Evolutionary conservation across 805 yeast species (phyloP).

Genomic region (Lipomyces anomalus): DNA sequence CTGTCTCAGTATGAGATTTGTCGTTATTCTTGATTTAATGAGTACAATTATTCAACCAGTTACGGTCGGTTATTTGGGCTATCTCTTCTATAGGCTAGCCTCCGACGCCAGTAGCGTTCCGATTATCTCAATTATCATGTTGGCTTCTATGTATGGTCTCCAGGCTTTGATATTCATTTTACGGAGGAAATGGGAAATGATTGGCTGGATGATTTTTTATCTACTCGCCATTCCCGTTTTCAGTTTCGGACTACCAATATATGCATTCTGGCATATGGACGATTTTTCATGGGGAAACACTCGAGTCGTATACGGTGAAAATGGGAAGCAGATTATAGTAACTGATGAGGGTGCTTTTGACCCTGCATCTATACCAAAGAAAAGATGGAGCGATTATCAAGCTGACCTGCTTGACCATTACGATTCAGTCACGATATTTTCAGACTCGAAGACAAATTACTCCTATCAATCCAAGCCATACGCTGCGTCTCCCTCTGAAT

Average conservation of each 20-base stretch:
- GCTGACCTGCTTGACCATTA: slow-evolving; percentile 41
- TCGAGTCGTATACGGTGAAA: slow-evolving; percentile 50
- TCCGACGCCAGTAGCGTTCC: slow-evolving; percentile 47
- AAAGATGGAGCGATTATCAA: slow-evolving; percentile 55
- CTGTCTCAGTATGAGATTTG: slow-evolving; percentile 59
- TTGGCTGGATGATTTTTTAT: slow-evolving; percentile 53
- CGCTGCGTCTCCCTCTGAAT: not conserved
- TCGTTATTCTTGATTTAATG: slow-evolving; percentile 50
- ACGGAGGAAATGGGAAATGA: slow-evolving; percentile 41
- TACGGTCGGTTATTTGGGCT: slow-evolving; percentile 44
- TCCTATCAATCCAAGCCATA: not conserved
- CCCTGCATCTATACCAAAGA: slow-evolving; percentile 48
- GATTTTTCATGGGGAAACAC: slow-evolving; percentile 67
- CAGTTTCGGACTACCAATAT: slow-evolving; percentile 52
- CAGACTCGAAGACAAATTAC: not conserved
- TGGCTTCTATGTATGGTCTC: slow-evolving; percentile 52
- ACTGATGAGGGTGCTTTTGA: slow-evolving; percentile 50
- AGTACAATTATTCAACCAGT: slow-evolving; percentile 59
- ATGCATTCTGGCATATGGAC: slow-evolving; percentile 60
- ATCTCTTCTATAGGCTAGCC: slow-evolving; percentile 48
- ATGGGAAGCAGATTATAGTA: slow-evolving; percentile 45
- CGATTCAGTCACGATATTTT: not conserved
- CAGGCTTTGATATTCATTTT: slow-evolving; percentile 51
- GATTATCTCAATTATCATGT: slow-evolving; percentile 48
- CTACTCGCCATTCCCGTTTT: slow-evolving; percentile 54